Evolutionary conservation across 179 eudicot genomes (phyloP).

Genomic region (Beta lomatogona): DNA sequence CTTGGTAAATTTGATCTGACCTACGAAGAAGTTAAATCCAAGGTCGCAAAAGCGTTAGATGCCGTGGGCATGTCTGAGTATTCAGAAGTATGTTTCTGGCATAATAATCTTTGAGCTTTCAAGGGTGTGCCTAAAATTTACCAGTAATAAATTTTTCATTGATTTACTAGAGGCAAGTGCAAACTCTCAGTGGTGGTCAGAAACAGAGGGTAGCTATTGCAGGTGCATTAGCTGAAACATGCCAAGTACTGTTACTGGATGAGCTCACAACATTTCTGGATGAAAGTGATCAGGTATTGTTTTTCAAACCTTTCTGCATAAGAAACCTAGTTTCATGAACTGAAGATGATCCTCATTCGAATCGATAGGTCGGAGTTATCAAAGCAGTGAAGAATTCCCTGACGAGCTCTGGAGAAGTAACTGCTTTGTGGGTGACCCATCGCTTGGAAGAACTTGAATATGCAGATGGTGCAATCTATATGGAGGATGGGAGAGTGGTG

Average conservation of each 20-base stretch:
- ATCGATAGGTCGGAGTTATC: constrained; percentile 68
- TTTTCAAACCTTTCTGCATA: background rate
- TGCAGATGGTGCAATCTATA: constrained; percentile 95
- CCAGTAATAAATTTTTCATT: constrained; percentile 7
- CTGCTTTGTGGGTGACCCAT: constrained; percentile 98
- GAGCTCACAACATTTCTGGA: constrained; percentile 98
- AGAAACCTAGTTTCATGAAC: background rate
- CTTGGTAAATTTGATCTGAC: constrained; percentile 71
- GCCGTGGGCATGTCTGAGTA: constrained; percentile 86
- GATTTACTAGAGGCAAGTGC: constrained; percentile 70
- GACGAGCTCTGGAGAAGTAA: constrained; percentile 60
- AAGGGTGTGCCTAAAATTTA: background rate
- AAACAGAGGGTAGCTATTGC: constrained; percentile 98
- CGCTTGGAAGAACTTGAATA: constrained; percentile 88
- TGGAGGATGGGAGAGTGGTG: constrained; percentile 89
- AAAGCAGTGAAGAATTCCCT: constrained; percentile 79
- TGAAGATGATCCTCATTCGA: constrained; percentile 22
- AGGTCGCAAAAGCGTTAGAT: constrained; percentile 75
- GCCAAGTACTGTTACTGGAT: constrained; percentile 83
- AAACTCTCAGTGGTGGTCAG: constrained; percentile 99
- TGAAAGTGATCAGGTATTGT: constrained; percentile 82
- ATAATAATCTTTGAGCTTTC: background rate
- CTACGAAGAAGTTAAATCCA: constrained; percentile 54
- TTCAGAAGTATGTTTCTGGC: constrained; percentile 52
- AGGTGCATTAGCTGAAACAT: constrained; percentile 96